Base-by-base conservation (phyloP, 805 yeast genomes). In the Saccharomyces eubayanus region DNA sequence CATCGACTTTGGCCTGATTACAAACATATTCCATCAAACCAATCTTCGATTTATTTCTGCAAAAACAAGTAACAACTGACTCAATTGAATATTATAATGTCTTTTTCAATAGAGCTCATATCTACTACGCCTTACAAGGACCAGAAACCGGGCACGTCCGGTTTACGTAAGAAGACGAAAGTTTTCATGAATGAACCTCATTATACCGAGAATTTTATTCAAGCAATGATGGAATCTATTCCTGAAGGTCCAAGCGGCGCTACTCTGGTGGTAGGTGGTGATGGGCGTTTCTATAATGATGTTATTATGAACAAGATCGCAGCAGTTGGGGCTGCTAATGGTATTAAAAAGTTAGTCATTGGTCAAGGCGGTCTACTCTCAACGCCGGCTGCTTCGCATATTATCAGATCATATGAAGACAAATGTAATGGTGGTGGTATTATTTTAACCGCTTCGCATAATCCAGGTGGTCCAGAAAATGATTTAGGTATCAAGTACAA, bases 91-190 rank as follows among this genome's bases (percentile, higher is more conserved):
- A 29, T 20, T 1, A 48, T 2, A 47, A 65, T 65, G 69, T 59
- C 63, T 5, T 51, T 59, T 16, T 49, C 56, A 29, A 59, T 64
- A 30, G 62, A 62, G 43, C 59, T 66, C 24, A 76, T 88, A 46
- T 66, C 78, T 41, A 91, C 98, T 24, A 82, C 78, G 11, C 84
- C 96, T 0, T 92, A 81, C 71, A 77, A 72, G 46, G 99, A 91
- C 73, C 99, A 92, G 71, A 94, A 91, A 70, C 98, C 99, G 11
- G 99, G 99, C 40, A 92, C 99, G 24, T 92, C 98, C 6, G 99
- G 99, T 27, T 81, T 92, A 49, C 82, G 99, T 66, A 92, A 92
- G 77, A 90, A 86, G 74, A 96, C 92, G 47, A 78, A 77, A 27
- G 91, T 89, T 28, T 92, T 92, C 75, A 82, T 89, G 72, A 62